A percentile compares a stretch with the other conserved stretches of the same genome.
These are phyloP conservation scores for Tillandsia leiboldiana DNA, from an alignment of 176 grass and related monocot species.

Conservation along the genomic window DNA sequence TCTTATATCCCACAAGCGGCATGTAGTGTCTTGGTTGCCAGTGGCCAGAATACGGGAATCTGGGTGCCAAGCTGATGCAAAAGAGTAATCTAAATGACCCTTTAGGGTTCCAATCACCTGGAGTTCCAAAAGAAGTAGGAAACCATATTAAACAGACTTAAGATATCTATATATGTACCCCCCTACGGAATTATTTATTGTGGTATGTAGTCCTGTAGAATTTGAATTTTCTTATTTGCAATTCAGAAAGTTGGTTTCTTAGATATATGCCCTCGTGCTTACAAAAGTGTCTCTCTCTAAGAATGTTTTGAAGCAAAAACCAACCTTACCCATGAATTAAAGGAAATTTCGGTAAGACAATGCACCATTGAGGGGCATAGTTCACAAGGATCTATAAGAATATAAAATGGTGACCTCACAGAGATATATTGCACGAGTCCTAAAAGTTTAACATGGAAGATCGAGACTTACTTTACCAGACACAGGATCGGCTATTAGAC, in stretches of 20 bases:
- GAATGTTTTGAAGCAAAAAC: no score
- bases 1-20: constrained; percentile 62
- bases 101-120: constrained; percentile 42
- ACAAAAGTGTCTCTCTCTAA: no score
- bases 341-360: no score
- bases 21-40: constrained; percentile 73
- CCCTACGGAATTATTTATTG: no score
- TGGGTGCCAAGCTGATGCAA: constrained; percentile 76
- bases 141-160: no score
- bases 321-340: no score
- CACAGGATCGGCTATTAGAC: constrained; percentile 50
- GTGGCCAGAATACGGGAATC: constrained; percentile 38
- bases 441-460: background rate
- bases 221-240: background rate
- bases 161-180: no score
- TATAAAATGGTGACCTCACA: no score
- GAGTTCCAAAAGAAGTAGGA: background rate
- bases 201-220: background rate
- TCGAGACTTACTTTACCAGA: constrained; percentile 39
- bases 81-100: constrained; percentile 75
- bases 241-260: no score
- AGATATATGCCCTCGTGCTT: no score
- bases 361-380: no score
- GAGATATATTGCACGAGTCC: background rate
- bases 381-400: no score